These are phyloP conservation scores for Fusarium marasasianum DNA, from an alignment of 2,329 filamentous ascomycete species.

Conservation along the genomic window DNA sequence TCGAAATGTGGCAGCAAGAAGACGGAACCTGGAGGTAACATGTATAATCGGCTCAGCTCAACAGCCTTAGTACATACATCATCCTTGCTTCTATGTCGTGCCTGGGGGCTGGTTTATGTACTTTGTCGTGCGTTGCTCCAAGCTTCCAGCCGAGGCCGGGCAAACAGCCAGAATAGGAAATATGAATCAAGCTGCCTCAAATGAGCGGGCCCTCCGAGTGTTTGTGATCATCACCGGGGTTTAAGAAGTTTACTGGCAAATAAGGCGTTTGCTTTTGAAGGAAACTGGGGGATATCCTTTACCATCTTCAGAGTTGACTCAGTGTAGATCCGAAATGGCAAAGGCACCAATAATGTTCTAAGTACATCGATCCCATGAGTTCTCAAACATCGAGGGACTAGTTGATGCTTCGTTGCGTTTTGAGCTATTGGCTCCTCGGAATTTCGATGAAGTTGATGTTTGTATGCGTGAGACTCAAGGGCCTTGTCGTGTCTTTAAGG, in stretches of 20 bases:
- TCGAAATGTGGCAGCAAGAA: not conserved
- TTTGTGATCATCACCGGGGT: constrained; percentile 14
- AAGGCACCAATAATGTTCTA: not conserved
- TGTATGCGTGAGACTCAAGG: not conserved
- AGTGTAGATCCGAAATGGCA: constrained; percentile 1
- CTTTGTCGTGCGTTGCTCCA: constrained; percentile 16
- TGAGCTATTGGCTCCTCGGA: constrained; percentile 2
- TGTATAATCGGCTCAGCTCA: not conserved
- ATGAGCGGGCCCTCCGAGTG: constrained; percentile 12
- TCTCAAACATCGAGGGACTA: not conserved
- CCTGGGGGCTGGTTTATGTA: constrained; percentile 26
- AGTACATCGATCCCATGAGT: constrained; percentile 4
- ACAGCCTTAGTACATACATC: constrained; percentile 2
- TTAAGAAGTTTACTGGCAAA: constrained; percentile 5
- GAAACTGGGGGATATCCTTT: not conserved
- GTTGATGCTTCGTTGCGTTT: not conserved
- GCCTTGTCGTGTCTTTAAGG: not conserved
- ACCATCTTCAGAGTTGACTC: not conserved
- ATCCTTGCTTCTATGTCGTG: constrained; percentile 22
- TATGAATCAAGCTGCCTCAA: constrained; percentile 16
- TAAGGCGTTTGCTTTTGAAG: not conserved
- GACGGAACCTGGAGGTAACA: not conserved
- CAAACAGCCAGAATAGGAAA: constrained; percentile 21
- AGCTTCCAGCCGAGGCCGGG: constrained; percentile 11
- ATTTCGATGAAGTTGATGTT: not conserved